phyloP scores from a whole-genome alignment of 805 yeast genomes.

The Candida verbasci region DNA sequence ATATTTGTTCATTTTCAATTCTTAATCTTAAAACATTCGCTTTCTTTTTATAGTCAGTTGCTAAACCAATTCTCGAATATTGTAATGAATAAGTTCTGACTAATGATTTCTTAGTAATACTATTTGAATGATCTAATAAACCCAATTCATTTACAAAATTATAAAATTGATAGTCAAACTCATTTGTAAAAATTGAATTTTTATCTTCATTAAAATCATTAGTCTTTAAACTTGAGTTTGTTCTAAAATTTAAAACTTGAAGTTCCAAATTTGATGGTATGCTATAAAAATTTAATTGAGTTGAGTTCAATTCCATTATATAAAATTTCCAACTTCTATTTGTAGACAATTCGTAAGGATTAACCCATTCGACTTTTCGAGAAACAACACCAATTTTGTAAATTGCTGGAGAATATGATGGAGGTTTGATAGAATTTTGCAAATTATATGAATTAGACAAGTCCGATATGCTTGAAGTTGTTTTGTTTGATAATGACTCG shows the following conservation, averaged over 20 bases:
- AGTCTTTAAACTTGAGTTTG: slow-evolving; percentile 6
- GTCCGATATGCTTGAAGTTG: not conserved
- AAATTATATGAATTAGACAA: not conserved
- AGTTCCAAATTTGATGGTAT: slow-evolving; percentile 30
- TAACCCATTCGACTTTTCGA: slow-evolving; percentile 69
- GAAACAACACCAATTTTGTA: slow-evolving; percentile 52
- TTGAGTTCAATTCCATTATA: slow-evolving; percentile 75
- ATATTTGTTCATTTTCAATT: slow-evolving; percentile 76
- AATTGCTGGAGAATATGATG: slow-evolving; percentile 63
- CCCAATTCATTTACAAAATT: slow-evolving; percentile 20
- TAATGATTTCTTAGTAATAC: slow-evolving; percentile 22
- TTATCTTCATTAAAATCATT: slow-evolving; percentile 8
- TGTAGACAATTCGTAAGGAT: slow-evolving; percentile 71
- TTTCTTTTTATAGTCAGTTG: slow-evolving; percentile 75
- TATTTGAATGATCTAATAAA: slow-evolving; percentile 10
- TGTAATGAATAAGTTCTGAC: slow-evolving; percentile 76
- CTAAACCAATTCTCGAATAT: slow-evolving; percentile 78
- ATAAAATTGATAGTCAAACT: slow-evolving; percentile 24
- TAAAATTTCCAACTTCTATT: slow-evolving; percentile 66
- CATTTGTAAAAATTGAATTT: slow-evolving; percentile 19
- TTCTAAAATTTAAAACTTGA: slow-evolving; percentile 19
- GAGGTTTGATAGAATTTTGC: slow-evolving; percentile 33
- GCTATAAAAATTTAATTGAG: slow-evolving; percentile 71
- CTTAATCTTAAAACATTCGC: slow-evolving; percentile 69
- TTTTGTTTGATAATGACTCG: not conserved